Percentiles rank a stretch among this genome's conserved stretches.
These are phyloP conservation scores for Leptographium lundbergii DNA, from an alignment of 2,329 filamentous ascomycete species.

Conservation along the genomic window DNA sequence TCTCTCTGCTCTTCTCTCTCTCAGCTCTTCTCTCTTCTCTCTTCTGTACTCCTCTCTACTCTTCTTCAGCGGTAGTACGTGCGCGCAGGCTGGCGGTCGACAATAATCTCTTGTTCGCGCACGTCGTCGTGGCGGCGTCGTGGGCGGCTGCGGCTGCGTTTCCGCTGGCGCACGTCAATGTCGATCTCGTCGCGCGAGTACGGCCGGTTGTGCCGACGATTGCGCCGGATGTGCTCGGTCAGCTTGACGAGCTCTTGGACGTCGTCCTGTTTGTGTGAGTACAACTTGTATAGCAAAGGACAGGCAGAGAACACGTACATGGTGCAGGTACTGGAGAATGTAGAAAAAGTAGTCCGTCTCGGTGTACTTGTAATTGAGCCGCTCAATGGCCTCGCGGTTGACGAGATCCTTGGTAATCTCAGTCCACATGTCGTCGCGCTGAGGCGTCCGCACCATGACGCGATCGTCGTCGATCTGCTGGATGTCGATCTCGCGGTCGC, in stretches of 20 bases:
- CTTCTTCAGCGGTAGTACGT: constrained; percentile 10
- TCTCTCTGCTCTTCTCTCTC: too few species aligned
- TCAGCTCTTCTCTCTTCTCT: too few species aligned
- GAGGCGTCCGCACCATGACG: constrained; percentile 27
- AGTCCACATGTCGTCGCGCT: constrained; percentile 70
- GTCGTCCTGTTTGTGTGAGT: constrained; percentile 55
- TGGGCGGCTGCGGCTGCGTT: constrained; percentile 16
- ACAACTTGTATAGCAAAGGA: too few species aligned
- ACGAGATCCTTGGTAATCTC: constrained; percentile 94
- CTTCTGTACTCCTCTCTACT: not conserved
- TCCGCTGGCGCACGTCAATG: constrained; percentile 29
- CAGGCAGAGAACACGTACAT: not conserved
- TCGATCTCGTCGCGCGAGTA: constrained; percentile 17
- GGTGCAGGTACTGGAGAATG: constrained; percentile 73
- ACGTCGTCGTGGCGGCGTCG: constrained; percentile 40
- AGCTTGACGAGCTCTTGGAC: constrained; percentile 73
- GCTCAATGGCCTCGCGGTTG: constrained; percentile 72
- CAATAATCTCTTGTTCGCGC: constrained; percentile 55
- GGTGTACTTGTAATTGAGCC: constrained; percentile 75
- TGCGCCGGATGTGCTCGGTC: constrained; percentile 66
- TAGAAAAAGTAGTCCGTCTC: constrained; percentile 87
- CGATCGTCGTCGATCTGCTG: constrained; percentile 42
- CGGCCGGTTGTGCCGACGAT: constrained; percentile 32
- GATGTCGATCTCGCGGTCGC: constrained; percentile 37
- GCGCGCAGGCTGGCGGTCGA: constrained; percentile 31